A percentile compares a stretch with the other conserved stretches of the same genome.
Evolutionary conservation across 2,329 filamentous ascomycete species (phyloP).

Genomic region (Colletotrichum brevisporum): DNA sequence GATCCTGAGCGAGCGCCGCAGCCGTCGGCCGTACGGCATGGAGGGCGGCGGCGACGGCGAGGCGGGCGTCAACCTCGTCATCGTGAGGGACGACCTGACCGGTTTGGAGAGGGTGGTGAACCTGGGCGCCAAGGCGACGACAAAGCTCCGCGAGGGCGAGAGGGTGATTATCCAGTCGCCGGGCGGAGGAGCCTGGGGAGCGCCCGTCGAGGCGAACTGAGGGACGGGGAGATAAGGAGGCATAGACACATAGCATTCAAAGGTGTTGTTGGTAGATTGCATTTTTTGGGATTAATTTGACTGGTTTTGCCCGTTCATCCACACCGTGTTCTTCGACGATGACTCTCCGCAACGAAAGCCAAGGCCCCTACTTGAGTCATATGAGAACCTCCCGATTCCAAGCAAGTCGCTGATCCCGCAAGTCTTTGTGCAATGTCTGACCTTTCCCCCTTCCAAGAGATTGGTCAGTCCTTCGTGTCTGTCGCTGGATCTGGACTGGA

Average conservation of each 20-base stretch:
- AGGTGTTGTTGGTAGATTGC: not conserved
- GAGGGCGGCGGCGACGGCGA: conserved; percentile 78
- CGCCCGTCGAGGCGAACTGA: conserved; percentile 14
- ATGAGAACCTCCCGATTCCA: not conserved
- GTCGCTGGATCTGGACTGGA: too few species aligned
- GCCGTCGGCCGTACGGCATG: conserved; percentile 82
- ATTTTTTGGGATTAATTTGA: not conserved
- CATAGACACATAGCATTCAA: not conserved
- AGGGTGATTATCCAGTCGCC: conserved; percentile 41
- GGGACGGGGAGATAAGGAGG: not conserved
- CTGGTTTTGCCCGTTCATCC: not conserved
- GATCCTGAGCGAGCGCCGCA: conserved; percentile 83
- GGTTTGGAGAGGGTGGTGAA: conserved; percentile 50
- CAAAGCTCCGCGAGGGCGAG: conserved; percentile 36
- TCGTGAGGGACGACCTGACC: conserved; percentile 52
- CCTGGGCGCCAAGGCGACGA: conserved; percentile 40
- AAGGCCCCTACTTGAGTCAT: not conserved
- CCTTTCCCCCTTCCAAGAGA: not conserved
- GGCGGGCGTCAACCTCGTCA: conserved; percentile 80
- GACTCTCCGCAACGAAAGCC: not conserved
- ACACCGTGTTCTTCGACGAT: not conserved
- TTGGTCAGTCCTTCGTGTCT: not conserved
- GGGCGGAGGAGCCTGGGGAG: conserved; percentile 39
- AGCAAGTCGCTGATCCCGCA: not conserved
- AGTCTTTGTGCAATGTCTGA: not conserved